Percentiles rank a stretch among this genome's conserved stretches.
phyloP scores from a whole-genome alignment of 1,284 basidiomycete genomes.

The Tilletiopsis washingtonensis region DNA sequence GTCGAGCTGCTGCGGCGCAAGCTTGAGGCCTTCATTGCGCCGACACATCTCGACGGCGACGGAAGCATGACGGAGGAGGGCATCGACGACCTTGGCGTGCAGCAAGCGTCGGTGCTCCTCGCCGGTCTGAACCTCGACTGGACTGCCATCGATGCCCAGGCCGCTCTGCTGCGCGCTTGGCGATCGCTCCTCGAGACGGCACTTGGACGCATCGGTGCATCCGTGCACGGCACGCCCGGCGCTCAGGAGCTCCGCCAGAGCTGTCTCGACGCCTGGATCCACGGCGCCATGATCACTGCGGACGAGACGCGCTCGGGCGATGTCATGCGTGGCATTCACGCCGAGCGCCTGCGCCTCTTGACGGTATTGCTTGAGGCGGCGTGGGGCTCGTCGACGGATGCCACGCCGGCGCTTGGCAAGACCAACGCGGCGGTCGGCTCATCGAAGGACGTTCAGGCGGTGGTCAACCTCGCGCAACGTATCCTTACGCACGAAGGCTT shows the following conservation, averaged over 20 bases:
- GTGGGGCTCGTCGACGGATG: too few relatives aligned
- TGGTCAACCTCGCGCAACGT: slow-evolving; percentile 58
- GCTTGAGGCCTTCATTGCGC: slow-evolving; percentile 48
- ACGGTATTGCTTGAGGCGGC: slow-evolving; percentile 66
- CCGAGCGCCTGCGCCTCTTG: slow-evolving; percentile 65
- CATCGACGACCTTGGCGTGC: slow-evolving; percentile 17
- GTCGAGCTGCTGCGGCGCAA: slow-evolving; percentile 31
- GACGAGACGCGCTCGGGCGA: slow-evolving; percentile 67
- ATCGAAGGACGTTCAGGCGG: too few relatives aligned
- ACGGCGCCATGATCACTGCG: slow-evolving; percentile 52
- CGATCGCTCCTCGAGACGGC: slow-evolving; percentile 57
- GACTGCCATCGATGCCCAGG: slow-evolving; percentile 72
- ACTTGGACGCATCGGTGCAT: slow-evolving; percentile 56
- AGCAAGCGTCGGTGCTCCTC: slow-evolving; percentile 48
- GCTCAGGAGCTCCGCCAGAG: slow-evolving; percentile 12
- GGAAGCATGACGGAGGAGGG: neutral
- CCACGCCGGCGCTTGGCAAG: too few relatives aligned
- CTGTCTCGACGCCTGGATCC: slow-evolving; percentile 19
- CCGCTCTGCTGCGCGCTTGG: slow-evolving; percentile 68
- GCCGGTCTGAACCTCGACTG: slow-evolving; percentile 71
- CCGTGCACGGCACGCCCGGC: slow-evolving; percentile 57
- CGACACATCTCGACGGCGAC: slow-evolving; percentile 11
- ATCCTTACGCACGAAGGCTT: slow-evolving; percentile 69
- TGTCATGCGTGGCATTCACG: slow-evolving; percentile 75
- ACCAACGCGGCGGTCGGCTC: too few relatives aligned